Conservation (phyloP, 2,329 filamentous ascomycete genomes). For the Aspergillus felis region DNA sequence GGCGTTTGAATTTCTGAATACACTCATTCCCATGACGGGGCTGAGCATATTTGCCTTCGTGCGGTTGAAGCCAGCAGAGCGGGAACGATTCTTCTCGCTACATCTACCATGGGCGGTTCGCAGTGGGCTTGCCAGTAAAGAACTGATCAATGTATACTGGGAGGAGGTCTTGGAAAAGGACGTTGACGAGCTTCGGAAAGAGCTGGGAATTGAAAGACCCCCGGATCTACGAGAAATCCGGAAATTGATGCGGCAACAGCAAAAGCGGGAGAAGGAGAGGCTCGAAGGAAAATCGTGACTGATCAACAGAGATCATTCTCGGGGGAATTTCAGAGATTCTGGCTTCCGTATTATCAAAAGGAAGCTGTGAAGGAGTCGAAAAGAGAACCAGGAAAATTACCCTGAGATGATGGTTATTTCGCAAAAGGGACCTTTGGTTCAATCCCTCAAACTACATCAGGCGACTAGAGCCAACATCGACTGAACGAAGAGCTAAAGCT, state of each 20-base stretch:
- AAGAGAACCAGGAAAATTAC: neutral
- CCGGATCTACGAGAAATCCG: slow-evolving; percentile 79
- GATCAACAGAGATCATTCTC: neutral
- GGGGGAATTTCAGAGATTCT: slow-evolving; percentile 8
- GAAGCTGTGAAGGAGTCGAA: neutral
- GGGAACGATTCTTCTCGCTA: slow-evolving; percentile 59
- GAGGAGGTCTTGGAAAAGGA: slow-evolving; percentile 87
- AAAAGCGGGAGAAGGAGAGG: slow-evolving; percentile 59
- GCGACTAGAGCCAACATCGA: neutral
- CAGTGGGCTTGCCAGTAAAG: slow-evolving; percentile 72
- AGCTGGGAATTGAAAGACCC: slow-evolving; percentile 81
- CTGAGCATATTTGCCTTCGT: slow-evolving; percentile 71
- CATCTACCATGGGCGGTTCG: slow-evolving; percentile 84
- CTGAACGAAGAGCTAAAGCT: neutral
- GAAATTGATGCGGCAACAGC: slow-evolving; percentile 64
- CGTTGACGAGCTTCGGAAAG: slow-evolving; percentile 67
- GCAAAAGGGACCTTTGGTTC: neutral
- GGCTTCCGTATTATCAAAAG: neutral
- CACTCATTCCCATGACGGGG: slow-evolving; percentile 89
- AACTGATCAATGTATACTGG: slow-evolving; percentile 97
- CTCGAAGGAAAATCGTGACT: slow-evolving; percentile 17
- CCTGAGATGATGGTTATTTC: neutral
- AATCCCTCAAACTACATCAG: neutral
- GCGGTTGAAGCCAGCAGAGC: slow-evolving; percentile 60
- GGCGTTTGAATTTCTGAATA: slow-evolving; percentile 96